Evolutionary conservation across 192 early-diverging fungal genomes (phyloP), one percentile per base, ranked within the genome.

Genomic region (Phlyctochytrium bullatum): DNA sequence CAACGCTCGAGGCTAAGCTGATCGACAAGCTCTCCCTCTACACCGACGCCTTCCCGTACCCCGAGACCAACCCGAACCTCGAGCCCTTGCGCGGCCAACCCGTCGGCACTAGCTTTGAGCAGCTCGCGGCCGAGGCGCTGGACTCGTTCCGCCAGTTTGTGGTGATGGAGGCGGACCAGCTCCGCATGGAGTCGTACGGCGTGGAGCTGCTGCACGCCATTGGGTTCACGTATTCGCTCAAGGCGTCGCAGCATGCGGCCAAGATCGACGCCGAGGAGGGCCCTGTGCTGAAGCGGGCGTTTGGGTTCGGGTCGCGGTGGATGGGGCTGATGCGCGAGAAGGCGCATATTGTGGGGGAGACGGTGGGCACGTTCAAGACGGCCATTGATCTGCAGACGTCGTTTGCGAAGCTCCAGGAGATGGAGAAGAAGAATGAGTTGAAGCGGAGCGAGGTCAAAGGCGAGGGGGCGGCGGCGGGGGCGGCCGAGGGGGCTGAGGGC

Each of bases 301-400:
- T 75, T 68, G 85, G 85, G 17, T 78, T 77, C 47, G 75, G 74
- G 20, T 60, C 52, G 61, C 66, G 78, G 33, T 65, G 79, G 58
- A 61, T 68, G 10, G 72, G 66, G n/a, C 53, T 59, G 75, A 84
- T 71, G 77, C 90, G 87, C 51, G 97, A 99, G 68, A 95, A 94
- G 67, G 90, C 92, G 14, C 93, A 97, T 72, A 93, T 96, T 29
- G 83, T 97, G 58, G 83, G 83, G 3, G 93, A 95, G 67, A 95
- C 97, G 1, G 93, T 95, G 30, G 88, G 90, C 24, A 97, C 94
- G 20, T 79, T 99, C 33, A 88, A 92, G 65, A 90, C 92, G 12
- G 97, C 97, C 0, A 82, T 95, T 67, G 95, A 99, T 76, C 78
- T 97, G 34, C 94, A 99, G 72, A 86, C 88, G 52, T 91, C 88